A percentile compares a stretch with the other conserved stretches of the same genome.
Evolutionary conservation across 495 filamentous ascomycete species (phyloP).

Genomic region (Parachaetomium inaequale): DNA sequence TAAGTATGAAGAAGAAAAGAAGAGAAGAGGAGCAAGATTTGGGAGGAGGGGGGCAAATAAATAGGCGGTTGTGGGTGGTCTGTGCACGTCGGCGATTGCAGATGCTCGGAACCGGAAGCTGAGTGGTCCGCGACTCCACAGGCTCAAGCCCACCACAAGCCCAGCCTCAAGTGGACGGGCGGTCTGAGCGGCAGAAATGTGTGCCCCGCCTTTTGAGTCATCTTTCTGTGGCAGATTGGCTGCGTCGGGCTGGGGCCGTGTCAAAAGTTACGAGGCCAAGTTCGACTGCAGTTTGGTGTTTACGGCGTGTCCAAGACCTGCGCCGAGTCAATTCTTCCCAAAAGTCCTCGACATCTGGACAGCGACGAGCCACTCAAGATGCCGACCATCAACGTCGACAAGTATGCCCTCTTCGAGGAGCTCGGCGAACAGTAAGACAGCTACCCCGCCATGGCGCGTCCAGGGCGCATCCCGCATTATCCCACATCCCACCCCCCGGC

Average conservation of each 20-base stretch:
- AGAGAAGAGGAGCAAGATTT: conserved; percentile 15
- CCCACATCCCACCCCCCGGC: conserved; percentile 7
- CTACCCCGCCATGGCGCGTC: conserved; percentile 30
- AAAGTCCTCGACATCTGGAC: background rate
- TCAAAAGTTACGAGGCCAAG: conserved; percentile 23
- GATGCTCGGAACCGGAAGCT: background rate
- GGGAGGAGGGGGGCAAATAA: background rate
- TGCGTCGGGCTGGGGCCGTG: conserved; percentile 18
- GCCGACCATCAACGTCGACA: conserved; percentile 95
- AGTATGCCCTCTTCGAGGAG: conserved; percentile 88
- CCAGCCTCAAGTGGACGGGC: conserved; percentile 3
- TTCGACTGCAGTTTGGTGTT: conserved; percentile 11
- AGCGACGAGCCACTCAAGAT: conserved; percentile 38
- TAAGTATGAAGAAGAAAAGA: conserved; percentile 33
- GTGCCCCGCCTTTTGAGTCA: conserved; percentile 37
- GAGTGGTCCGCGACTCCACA: too few relatives aligned
- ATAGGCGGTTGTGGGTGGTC: conserved; percentile 11
- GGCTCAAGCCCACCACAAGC: too few relatives aligned
- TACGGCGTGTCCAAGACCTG: conserved; percentile 2
- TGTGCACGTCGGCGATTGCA: conserved; percentile 21
- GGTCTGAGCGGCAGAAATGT: conserved; percentile 27
- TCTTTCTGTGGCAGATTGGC: conserved; percentile 14
- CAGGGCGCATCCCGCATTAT: too few relatives aligned
- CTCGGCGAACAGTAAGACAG: conserved; percentile 74
- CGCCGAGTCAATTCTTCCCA: conserved; percentile 21